Evolutionary conservation across 176 grass and related monocot genomes (phyloP).

Genomic region (Thinopyrum elongatum): DNA sequence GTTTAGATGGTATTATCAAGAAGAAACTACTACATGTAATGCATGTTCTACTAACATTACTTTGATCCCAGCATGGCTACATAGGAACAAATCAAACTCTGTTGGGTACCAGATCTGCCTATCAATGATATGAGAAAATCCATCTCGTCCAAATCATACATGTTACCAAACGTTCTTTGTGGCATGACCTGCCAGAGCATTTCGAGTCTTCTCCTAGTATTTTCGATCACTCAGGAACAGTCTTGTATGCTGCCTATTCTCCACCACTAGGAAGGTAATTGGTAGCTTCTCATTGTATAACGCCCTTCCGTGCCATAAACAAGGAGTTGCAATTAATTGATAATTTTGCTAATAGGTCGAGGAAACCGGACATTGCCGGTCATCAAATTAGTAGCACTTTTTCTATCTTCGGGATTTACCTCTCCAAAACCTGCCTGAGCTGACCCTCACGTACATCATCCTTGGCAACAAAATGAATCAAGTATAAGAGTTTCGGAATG

Average conservation of each 20-base stretch:
- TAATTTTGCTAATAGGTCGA: not conserved
- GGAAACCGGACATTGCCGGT: not conserved
- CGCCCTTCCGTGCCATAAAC: conserved; percentile 55
- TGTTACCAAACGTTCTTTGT: not conserved
- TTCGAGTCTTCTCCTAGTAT: conserved; percentile 32
- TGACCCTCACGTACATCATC: conserved; percentile 74
- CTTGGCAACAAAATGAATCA: not conserved
- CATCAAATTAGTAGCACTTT: conserved; percentile 32
- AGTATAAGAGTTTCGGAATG: not conserved
- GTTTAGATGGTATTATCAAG: too few relatives aligned
- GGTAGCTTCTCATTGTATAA: conserved; percentile 44
- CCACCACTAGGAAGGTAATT: conserved; percentile 77
- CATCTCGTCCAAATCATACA: not conserved
- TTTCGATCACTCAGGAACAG: conserved; percentile 40
- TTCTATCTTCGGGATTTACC: conserved; percentile 61
- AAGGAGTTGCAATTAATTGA: not conserved
- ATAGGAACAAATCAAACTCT: conserved; percentile 77
- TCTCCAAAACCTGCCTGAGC: conserved; percentile 57
- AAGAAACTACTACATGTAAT: too few relatives aligned
- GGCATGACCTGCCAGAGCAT: conserved; percentile 52
- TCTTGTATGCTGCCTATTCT: conserved; percentile 82
- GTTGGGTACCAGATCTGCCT: conserved; percentile 67
- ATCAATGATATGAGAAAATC: conserved; percentile 37
- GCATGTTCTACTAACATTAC: conserved; percentile 23
- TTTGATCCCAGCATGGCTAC: conserved; percentile 68